These are phyloP conservation scores for Macaranga tanarius DNA, from an alignment of 441 rosid genomes.

Conservation along the genomic window DNA sequence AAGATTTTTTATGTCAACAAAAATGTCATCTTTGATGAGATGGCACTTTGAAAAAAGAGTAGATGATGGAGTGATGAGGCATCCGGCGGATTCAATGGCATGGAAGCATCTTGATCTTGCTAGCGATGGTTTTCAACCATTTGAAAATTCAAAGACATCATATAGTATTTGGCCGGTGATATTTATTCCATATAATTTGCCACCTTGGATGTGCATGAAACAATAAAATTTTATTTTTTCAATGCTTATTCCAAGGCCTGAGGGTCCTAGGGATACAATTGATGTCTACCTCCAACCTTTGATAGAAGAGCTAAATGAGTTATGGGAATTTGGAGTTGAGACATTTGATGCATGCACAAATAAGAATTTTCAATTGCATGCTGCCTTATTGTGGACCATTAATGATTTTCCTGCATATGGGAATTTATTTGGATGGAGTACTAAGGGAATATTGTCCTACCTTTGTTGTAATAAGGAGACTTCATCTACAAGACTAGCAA, in stretches of 20 bases:
- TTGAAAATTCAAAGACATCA: background rate
- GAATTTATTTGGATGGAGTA: background rate
- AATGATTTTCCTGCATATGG: slow-evolving; percentile 3
- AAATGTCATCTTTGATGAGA: too few species aligned
- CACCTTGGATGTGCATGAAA: background rate
- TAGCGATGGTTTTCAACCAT: too few species aligned
- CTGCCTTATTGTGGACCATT: background rate
- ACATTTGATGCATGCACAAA: background rate
- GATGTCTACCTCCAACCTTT: background rate
- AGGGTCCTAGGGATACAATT: too few species aligned
- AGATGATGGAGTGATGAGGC: too few species aligned
- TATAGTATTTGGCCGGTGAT: background rate
- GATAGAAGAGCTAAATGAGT: background rate
- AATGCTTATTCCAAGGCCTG: background rate
- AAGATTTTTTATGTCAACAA: too few species aligned
- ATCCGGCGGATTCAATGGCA: too few species aligned
- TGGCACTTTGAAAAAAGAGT: too few species aligned
- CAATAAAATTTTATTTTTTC: background rate
- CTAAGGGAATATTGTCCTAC: background rate
- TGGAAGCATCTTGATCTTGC: too few species aligned
- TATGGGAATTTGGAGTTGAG: background rate
- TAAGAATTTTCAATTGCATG: background rate
- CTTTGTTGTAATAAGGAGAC: background rate
- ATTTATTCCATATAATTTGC: background rate
- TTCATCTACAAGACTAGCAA: background rate